Evolutionary conservation across 208 protist genomes (phyloP).

Genomic region (Trypanosoma mega): DNA sequence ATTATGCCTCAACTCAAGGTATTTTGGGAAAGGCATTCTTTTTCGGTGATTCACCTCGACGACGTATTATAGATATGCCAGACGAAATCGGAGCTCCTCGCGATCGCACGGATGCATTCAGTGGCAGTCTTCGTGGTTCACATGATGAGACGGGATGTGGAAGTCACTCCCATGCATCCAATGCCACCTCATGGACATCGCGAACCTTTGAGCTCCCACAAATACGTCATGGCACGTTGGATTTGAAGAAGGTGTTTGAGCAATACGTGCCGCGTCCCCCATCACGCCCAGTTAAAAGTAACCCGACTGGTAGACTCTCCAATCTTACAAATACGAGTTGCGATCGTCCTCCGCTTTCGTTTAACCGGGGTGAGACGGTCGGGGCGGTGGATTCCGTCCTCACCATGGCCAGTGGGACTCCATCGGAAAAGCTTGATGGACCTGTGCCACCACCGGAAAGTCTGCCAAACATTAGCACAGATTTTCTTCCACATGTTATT

Average conservation of each 20-base stretch:
- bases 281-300: too few relatives aligned
- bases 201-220: conserved; percentile 2
- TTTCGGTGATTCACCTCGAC: conserved; percentile 15
- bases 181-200: too few relatives aligned
- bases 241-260: not conserved
- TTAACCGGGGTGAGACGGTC: too few relatives aligned
- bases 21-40: conserved; percentile 53
- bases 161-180: not conserved
- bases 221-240: not conserved
- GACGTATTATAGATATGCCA: too few relatives aligned
- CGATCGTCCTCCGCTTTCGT: too few relatives aligned
- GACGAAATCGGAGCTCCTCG: too few relatives aligned
- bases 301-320: too few relatives aligned
- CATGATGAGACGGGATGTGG: not conserved
- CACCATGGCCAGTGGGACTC: too few relatives aligned
- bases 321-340: too few relatives aligned
- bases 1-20: conserved; percentile 46
- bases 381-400: too few relatives aligned
- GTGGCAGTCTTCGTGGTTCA: not conserved
- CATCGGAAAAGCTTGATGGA: not conserved
- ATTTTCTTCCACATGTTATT: conserved; percentile 30
- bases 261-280: too few relatives aligned
- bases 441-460: not conserved
- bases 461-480: not conserved
- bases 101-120: too few relatives aligned